Percentiles rank a stretch among this genome's conserved stretches.
Conservation (phyloP, 108 stramenopile genomes). For the Seminavis robusta region DNA sequence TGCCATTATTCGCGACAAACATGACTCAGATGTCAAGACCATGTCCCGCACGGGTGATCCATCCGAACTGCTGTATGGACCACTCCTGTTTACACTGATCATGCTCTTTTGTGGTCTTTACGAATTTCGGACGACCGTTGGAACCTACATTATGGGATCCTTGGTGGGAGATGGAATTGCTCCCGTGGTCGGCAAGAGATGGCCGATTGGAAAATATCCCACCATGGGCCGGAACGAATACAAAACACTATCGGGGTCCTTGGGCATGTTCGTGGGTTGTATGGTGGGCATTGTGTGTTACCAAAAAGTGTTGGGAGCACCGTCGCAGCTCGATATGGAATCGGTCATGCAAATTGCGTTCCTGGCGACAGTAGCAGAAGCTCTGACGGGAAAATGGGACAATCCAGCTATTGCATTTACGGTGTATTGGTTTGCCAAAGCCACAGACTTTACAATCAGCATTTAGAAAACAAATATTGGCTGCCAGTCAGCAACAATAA, state of each 20-base stretch:
- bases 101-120: slow-evolving; percentile 44
- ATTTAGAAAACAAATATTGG: no score
- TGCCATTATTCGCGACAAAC: slow-evolving; percentile 38
- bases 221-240: no score
- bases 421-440: no score
- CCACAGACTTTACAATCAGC: no score
- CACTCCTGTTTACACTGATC: slow-evolving; percentile 49
- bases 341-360: neutral
- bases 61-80: slow-evolving; percentile 54
- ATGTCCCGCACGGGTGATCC: slow-evolving; percentile 57
- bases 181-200: slow-evolving; percentile 42
- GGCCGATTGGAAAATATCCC: no score
- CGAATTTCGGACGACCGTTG: slow-evolving; percentile 23
- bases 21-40: slow-evolving; percentile 51
- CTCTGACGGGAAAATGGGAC: neutral
- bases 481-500: no score
- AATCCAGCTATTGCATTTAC: neutral
- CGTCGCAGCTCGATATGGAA: neutral
- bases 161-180: slow-evolving; percentile 63
- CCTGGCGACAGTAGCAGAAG: neutral
- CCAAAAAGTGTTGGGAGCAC: neutral
- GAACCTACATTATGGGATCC: slow-evolving; percentile 46
- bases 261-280: neutral
- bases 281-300: neutral
- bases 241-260: neutral